Evolutionary conservation across 371 early-diverging fungal species (phyloP).

Genomic region (Syncephalastrum monosporum): DNA sequence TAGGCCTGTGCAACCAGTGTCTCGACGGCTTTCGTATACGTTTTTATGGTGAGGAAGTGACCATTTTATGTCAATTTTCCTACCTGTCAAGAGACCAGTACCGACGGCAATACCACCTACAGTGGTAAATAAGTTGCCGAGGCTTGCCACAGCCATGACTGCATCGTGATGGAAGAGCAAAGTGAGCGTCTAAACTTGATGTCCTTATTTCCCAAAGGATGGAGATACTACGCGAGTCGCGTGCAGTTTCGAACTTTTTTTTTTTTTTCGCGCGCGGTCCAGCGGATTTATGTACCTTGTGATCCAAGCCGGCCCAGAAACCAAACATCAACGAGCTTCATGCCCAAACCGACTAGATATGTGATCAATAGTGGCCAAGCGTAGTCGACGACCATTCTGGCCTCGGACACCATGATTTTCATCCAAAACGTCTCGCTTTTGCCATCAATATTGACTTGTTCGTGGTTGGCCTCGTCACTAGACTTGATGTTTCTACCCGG

Average conservation of each 20-base stretch:
- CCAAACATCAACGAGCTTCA: conserved; percentile 34
- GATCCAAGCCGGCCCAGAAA: conserved; percentile 33
- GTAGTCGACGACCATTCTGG: conserved; percentile 9
- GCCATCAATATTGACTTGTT: too few relatives aligned
- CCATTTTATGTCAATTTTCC: neutral
- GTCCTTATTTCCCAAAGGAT: neutral
- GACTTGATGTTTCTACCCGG: too few relatives aligned
- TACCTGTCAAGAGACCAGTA: conserved; percentile 41
- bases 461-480: too few relatives aligned
- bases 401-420: conserved; percentile 5
- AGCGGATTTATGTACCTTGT: conserved; percentile 18
- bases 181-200: neutral
- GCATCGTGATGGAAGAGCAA: neutral
- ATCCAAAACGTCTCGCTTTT: too few relatives aligned
- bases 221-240: neutral
- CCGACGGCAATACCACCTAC: conserved; percentile 38
- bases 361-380: conserved; percentile 31
- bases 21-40: conserved; percentile 33
- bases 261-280: neutral
- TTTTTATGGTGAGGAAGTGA: neutral
- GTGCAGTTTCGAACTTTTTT: neutral
- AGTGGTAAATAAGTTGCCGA: conserved; percentile 31
- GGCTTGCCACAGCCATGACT: conserved; percentile 40
- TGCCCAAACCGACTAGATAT: conserved; percentile 29
- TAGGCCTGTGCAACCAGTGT: conserved; percentile 46